phyloP scores from a whole-genome alignment of 305 asterid genomes.

The Euphrasia arctica region DNA sequence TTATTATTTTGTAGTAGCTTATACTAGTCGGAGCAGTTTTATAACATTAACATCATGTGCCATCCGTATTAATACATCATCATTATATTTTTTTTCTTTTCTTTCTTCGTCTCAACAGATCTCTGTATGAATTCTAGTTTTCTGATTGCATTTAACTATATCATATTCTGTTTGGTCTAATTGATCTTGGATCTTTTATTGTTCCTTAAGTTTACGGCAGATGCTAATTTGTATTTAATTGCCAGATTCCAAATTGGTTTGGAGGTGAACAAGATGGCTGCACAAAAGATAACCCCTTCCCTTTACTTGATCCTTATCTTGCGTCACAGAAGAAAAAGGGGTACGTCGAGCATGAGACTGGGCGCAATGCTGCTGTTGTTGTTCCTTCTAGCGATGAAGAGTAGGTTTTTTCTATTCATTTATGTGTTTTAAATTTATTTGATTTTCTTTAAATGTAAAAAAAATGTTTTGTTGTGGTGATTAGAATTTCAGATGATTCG shows the following conservation, averaged over 20 bases:
- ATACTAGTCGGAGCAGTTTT: neutral
- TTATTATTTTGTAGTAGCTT: neutral
- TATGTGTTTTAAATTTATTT: no score
- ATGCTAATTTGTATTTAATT: slow-evolving; percentile 25
- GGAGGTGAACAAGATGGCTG: slow-evolving; percentile 64
- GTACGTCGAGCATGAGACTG: no score
- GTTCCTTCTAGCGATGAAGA: no score
- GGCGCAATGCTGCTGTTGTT: no score
- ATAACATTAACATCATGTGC: neutral
- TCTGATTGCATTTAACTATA: slow-evolving; percentile 3
- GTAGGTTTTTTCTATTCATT: no score
- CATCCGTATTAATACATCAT: neutral
- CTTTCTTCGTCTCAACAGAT: neutral
- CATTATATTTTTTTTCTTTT: no score
- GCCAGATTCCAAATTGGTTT: slow-evolving; percentile 81
- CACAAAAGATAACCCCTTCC: slow-evolving; percentile 78
- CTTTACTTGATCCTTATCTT: slow-evolving; percentile 77
- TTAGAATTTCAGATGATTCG: no score
- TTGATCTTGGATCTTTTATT: slow-evolving; percentile 5
- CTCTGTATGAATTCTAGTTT: slow-evolving; percentile 13
- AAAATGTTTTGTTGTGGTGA: no score
- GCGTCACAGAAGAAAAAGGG: slow-evolving; percentile 67
- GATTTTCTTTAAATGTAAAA: no score
- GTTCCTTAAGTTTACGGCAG: slow-evolving; percentile 14
- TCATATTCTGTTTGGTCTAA: slow-evolving; percentile 14